phyloP scores from a whole-genome alignment of 495 filamentous ascomycete genomes.

The Baudoinia panamericana region DNA sequence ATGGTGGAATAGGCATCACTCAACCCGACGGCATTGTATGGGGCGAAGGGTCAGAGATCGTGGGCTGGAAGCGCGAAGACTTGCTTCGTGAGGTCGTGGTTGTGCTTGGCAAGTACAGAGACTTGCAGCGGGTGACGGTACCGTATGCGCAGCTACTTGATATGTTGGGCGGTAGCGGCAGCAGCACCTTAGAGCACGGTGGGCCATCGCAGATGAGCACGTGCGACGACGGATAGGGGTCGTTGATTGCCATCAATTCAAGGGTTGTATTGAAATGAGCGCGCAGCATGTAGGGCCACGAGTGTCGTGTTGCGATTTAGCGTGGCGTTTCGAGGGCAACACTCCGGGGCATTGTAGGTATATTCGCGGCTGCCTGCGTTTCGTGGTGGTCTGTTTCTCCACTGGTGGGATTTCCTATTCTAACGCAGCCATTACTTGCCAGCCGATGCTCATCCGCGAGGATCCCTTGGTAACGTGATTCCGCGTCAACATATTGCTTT shows the following conservation, averaged over 20 bases:
- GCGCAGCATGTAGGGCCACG: too few relatives aligned
- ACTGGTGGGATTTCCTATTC: not conserved
- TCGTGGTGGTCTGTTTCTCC: too few relatives aligned
- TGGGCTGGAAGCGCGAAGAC: constrained; percentile 78
- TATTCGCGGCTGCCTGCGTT: too few relatives aligned
- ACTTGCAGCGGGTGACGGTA: constrained; percentile 21
- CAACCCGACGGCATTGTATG: constrained; percentile 44
- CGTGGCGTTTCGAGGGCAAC: constrained; percentile 1
- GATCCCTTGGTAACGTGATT: too few relatives aligned
- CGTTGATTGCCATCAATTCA: too few relatives aligned
- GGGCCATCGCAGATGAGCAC: too few relatives aligned
- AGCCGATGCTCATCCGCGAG: too few relatives aligned
- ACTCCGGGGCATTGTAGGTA: not conserved
- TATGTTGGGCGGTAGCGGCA: constrained; percentile 6
- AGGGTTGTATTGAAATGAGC: too few relatives aligned
- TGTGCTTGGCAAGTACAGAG: constrained; percentile 50
- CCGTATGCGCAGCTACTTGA: constrained; percentile 21
- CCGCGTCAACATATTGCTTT: too few relatives aligned
- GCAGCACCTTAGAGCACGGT: too few relatives aligned
- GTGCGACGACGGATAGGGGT: constrained; percentile 3
- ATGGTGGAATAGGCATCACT: constrained; percentile 37
- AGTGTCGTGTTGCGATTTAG: constrained; percentile 1
- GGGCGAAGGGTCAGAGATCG: constrained; percentile 53
- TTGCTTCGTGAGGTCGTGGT: constrained; percentile 79
- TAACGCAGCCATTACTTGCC: too few relatives aligned